A percentile compares a stretch with the other conserved stretches of the same genome.
Conservation (phyloP, 805 yeast species). For the Yamadazyma nakazawae region DNA sequence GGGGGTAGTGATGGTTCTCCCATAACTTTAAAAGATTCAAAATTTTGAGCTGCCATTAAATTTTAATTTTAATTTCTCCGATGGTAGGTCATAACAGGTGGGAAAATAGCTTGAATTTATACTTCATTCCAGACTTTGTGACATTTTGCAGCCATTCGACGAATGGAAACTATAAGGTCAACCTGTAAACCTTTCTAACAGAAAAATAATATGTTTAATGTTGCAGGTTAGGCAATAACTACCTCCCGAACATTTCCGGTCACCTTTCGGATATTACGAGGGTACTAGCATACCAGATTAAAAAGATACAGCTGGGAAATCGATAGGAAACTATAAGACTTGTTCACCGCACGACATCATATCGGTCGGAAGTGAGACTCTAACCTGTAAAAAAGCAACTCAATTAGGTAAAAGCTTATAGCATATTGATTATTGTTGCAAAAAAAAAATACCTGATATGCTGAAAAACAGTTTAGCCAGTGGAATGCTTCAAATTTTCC, state of each 20-base stretch:
- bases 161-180: background rate
- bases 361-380: background rate
- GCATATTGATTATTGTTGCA: background rate
- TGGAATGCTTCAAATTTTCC: background rate
- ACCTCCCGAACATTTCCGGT: background rate
- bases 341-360: background rate
- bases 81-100: background rate
- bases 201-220: background rate
- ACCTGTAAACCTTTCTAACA: background rate
- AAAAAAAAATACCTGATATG: background rate
- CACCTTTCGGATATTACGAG: background rate
- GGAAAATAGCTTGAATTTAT: background rate
- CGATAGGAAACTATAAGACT: background rate
- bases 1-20: background rate
- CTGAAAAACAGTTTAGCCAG: background rate
- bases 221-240: background rate
- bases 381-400: background rate
- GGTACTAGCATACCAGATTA: background rate
- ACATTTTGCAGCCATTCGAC: background rate
- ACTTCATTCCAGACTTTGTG: background rate
- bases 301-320: background rate
- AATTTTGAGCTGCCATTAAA: background rate
- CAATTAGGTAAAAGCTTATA: background rate
- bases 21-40: background rate
- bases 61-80: too few relatives aligned